Percentiles rank a stretch among this genome's conserved stretches.
These are phyloP conservation scores for Rhizoclosmatium sp. DNA, from an alignment of 192 early-diverging fungal genomes.

Conservation along the genomic window DNA sequence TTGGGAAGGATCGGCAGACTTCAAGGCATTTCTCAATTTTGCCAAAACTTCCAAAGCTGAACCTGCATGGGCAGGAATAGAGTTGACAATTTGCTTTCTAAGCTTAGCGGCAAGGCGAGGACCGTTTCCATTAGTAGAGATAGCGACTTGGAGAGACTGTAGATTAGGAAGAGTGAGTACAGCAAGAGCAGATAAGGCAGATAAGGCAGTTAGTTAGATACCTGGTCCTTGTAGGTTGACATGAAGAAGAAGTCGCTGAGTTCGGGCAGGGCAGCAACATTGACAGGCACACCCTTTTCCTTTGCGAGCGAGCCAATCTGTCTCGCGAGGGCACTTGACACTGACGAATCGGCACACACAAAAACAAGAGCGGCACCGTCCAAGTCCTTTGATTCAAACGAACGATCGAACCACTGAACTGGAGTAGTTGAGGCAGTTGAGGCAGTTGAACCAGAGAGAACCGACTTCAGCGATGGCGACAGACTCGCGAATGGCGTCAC, in stretches of 20 bases:
- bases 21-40: constrained; percentile 57
- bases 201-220: neutral
- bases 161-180: neutral
- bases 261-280: constrained; percentile 81
- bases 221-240: constrained; percentile 63
- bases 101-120: constrained; percentile 84
- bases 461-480: constrained; percentile 63
- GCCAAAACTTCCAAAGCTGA: constrained; percentile 76
- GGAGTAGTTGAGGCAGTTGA: constrained; percentile 45
- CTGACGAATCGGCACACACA: constrained; percentile 66
- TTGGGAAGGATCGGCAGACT: constrained; percentile 57
- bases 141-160: constrained; percentile 85
- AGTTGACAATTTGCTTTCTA: constrained; percentile 70
- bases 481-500: constrained; percentile 66
- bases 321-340: constrained; percentile 12
- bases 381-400: constrained; percentile 39
- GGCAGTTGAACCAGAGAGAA: constrained; percentile 38
- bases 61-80: constrained; percentile 69
- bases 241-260: constrained; percentile 91
- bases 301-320: constrained; percentile 67
- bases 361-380: constrained; percentile 57
- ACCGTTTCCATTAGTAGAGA: constrained; percentile 86
- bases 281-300: constrained; percentile 77
- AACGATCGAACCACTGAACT: constrained; percentile 44
- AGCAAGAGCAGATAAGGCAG: neutral